These are phyloP conservation scores for Coprinopsis cinerea DNA, from an alignment of 768 basidiomycete genomes.

Conservation along the genomic window DNA sequence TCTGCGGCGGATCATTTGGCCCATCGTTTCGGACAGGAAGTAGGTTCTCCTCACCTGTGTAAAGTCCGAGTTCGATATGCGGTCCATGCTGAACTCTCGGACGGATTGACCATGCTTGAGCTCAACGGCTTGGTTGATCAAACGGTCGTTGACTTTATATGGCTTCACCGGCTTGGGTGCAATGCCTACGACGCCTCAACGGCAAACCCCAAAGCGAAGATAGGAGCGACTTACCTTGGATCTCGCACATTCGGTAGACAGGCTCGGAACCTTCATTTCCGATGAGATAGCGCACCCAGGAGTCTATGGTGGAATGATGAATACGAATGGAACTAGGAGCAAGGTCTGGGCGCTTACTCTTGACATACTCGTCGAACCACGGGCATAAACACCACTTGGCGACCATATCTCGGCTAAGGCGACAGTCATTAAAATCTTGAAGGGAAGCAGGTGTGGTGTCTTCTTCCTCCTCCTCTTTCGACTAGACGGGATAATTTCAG, in stretches of 20 bases:
- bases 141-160: slow-evolving; percentile 65
- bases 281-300: slow-evolving; percentile 83
- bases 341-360: slow-evolving; percentile 40
- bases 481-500: background rate
- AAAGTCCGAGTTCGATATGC: slow-evolving; percentile 73
- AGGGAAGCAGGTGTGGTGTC: slow-evolving; percentile 47
- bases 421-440: slow-evolving; percentile 54
- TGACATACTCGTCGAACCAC: slow-evolving; percentile 82
- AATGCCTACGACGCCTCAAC: slow-evolving; percentile 31
- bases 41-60: slow-evolving; percentile 42
- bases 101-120: slow-evolving; percentile 72
- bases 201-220: slow-evolving; percentile 8
- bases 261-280: slow-evolving; percentile 51
- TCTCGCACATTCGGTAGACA: slow-evolving; percentile 80
- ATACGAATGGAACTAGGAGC: background rate
- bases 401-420: slow-evolving; percentile 63
- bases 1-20: slow-evolving; percentile 33
- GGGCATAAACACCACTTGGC: slow-evolving; percentile 68
- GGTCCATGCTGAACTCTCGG: slow-evolving; percentile 70
- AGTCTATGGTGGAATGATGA: slow-evolving; percentile 39
- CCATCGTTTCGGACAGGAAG: background rate
- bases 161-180: slow-evolving; percentile 49
- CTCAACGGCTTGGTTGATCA: slow-evolving; percentile 60
- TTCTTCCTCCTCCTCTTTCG: slow-evolving; percentile 24
- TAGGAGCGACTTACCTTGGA: slow-evolving; percentile 51